A percentile compares a stretch with the other conserved stretches of the same genome.
Evolutionary conservation across 768 basidiomycete genomes (phyloP).

Genomic region (Chalciporus sphaerocephalus): DNA sequence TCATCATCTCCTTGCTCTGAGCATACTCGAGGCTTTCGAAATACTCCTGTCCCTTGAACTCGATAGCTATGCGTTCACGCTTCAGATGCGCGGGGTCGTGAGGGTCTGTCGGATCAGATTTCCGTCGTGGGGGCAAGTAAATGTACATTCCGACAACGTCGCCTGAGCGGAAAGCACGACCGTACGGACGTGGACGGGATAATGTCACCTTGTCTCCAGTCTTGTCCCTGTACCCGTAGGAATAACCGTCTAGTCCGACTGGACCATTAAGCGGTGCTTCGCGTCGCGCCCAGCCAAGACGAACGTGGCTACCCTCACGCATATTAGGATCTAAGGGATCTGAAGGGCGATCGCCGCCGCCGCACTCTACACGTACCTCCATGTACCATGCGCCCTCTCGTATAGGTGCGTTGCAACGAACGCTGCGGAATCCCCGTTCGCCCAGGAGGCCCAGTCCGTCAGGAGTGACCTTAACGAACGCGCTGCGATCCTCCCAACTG

Average conservation of each 20-base stretch:
- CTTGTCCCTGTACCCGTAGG: slow-evolving; percentile 88
- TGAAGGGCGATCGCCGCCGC: slow-evolving; percentile 55
- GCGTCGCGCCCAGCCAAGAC: slow-evolving; percentile 87
- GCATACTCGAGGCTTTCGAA: slow-evolving; percentile 92
- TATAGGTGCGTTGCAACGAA: slow-evolving; percentile 83
- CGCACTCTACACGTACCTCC: slow-evolving; percentile 78
- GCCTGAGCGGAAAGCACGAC: slow-evolving; percentile 66
- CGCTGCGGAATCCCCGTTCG: slow-evolving; percentile 87
- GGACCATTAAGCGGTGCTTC: slow-evolving; percentile 94
- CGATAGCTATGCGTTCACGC: slow-evolving; percentile 89
- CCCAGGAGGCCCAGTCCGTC: slow-evolving; percentile 76
- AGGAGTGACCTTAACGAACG: slow-evolving; percentile 71
- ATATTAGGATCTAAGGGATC: slow-evolving; percentile 42
- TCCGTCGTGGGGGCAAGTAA: slow-evolving; percentile 66
- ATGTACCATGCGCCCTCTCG: slow-evolving; percentile 92
- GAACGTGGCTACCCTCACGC: slow-evolving; percentile 73
- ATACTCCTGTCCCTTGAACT: slow-evolving; percentile 94
- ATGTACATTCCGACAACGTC: slow-evolving; percentile 95
- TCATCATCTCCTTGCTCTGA: slow-evolving; percentile 86
- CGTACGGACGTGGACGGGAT: slow-evolving; percentile 78
- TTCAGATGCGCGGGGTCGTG: slow-evolving; percentile 79
- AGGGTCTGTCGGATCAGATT: slow-evolving; percentile 56
- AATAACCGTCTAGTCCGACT: slow-evolving; percentile 89
- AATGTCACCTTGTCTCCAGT: slow-evolving; percentile 88
- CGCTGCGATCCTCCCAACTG: slow-evolving; percentile 88